Conservation (phyloP, 139 green algal species). For the Pseudopediastrum boryanum region DNA sequence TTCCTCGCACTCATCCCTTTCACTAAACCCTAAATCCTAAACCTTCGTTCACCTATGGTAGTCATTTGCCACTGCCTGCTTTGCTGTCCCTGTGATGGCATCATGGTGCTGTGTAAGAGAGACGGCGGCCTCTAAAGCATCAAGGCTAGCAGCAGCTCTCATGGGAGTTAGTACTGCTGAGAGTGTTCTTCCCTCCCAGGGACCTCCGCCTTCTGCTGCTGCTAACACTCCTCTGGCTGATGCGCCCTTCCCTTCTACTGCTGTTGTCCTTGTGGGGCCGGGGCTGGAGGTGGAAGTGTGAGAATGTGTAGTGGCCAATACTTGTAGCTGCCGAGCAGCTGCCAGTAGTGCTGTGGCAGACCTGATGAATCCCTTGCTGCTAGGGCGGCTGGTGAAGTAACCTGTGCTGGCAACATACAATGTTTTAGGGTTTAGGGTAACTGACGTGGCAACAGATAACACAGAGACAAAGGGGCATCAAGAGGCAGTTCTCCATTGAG, state of each 20-base stretch:
- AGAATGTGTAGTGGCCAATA: neutral
- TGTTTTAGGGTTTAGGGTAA: no score
- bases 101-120: slow-evolving; percentile 85
- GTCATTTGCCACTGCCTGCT: slow-evolving; percentile 87
- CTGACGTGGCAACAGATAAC: no score
- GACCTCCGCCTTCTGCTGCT: neutral
- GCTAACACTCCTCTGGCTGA: neutral
- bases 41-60: slow-evolving; percentile 66
- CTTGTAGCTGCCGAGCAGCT: slow-evolving; percentile 78
- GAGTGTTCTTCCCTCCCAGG: neutral
- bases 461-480: no score
- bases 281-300: no score
- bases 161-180: neutral
- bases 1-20: no score
- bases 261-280: neutral
- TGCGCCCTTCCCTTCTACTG: neutral
- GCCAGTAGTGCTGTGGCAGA: slow-evolving; percentile 61
- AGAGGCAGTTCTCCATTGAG: no score
- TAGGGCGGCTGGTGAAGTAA: slow-evolving; percentile 80
- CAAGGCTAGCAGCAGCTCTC: slow-evolving; percentile 12
- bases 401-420: no score
- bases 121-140: slow-evolving; percentile 30
- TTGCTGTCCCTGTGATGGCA: slow-evolving; percentile 82
- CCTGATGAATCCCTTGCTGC: slow-evolving; percentile 76
- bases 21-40: no score